These are phyloP conservation scores for Mortierella sp. DNA, from an alignment of 371 early-diverging fungal genomes.

Conservation along the genomic window DNA sequence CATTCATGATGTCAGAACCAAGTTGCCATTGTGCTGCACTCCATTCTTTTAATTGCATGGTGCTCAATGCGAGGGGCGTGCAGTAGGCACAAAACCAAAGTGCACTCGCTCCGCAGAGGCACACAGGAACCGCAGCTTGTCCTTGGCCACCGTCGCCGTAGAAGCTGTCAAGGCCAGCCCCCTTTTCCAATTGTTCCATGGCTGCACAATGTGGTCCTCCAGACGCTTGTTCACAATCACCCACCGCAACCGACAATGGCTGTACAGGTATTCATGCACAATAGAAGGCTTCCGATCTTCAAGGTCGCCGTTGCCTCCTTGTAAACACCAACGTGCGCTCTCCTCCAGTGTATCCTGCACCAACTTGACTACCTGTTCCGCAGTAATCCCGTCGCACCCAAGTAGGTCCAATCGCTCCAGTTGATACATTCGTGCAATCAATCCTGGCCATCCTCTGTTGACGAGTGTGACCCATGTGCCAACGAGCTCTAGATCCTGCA, in stretches of 20 bases:
- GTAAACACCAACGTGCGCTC: conserved; percentile 15
- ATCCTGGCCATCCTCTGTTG: conserved; percentile 39
- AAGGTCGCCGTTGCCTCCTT: neutral
- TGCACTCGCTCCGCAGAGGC: conserved; percentile 26
- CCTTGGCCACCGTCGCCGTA: conserved; percentile 1
- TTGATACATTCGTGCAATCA: conserved; percentile 13
- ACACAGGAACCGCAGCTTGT: conserved; percentile 6
- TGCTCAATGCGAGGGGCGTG: conserved; percentile 18
- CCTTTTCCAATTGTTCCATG: conserved; percentile 15
- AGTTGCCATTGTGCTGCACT: too few species aligned
- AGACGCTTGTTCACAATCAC: conserved; percentile 42
- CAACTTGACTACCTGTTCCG: conserved; percentile 30
- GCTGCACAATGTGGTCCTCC: conserved; percentile 23
- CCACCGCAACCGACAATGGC: conserved; percentile 34
- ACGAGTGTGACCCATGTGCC: conserved; percentile 48
- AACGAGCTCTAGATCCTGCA: conserved; percentile 39
- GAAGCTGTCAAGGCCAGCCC: neutral
- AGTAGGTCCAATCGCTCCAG: conserved; percentile 41
- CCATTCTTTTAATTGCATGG: neutral
- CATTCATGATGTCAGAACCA: too few species aligned
- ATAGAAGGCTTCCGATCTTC: neutral
- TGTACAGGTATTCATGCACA: conserved; percentile 4
- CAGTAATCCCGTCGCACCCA: conserved; percentile 37
- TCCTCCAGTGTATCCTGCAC: conserved; percentile 16
- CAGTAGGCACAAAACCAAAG: conserved; percentile 30